phyloP scores from a whole-genome alignment of 2,329 filamentous ascomycete genomes.

The Didymella sp. region DNA sequence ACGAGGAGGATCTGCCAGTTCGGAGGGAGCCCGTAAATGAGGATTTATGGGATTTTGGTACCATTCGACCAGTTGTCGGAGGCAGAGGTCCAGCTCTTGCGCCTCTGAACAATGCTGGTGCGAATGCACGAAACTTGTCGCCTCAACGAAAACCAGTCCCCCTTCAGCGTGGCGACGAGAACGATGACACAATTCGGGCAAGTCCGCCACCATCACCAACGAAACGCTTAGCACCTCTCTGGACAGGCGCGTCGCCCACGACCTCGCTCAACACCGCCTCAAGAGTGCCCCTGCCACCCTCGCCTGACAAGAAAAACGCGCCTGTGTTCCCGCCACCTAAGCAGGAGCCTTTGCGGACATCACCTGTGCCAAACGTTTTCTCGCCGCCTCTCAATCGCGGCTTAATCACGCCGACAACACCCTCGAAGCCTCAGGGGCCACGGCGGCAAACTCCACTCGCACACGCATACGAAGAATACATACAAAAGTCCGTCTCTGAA shows the following conservation, averaged over 20 bases:
- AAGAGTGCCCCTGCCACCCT: conserved; percentile 55
- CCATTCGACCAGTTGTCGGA: conserved; percentile 74
- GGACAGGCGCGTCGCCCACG: conserved; percentile 47
- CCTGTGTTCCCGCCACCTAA: conserved; percentile 42
- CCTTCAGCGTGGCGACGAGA: conserved; percentile 42
- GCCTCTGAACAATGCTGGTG: conserved; percentile 79
- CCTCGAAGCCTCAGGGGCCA: conserved; percentile 42
- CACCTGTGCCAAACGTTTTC: conserved; percentile 43
- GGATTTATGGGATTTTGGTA: conserved; percentile 98
- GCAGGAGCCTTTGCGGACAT: conserved; percentile 40
- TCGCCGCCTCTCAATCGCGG: conserved; percentile 41
- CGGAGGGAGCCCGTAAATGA: conserved; percentile 66
- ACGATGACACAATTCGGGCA: conserved; percentile 46
- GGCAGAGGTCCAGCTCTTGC: conserved; percentile 65
- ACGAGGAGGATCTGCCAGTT: conserved; percentile 46
- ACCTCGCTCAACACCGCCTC: conserved; percentile 52
- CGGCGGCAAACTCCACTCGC: conserved; percentile 45
- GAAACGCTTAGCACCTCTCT: conserved; percentile 46
- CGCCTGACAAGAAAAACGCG: conserved; percentile 51
- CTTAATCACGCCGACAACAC: conserved; percentile 41
- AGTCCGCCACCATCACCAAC: conserved; percentile 53
- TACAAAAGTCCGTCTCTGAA: conserved; percentile 56
- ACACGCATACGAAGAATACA: conserved; percentile 53
- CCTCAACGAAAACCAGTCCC: conserved; percentile 46
- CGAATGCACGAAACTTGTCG: conserved; percentile 69